Base-by-base conservation (phyloP, 2,329 filamentous ascomycete genomes). In the Graphilbum fragrans region DNA sequence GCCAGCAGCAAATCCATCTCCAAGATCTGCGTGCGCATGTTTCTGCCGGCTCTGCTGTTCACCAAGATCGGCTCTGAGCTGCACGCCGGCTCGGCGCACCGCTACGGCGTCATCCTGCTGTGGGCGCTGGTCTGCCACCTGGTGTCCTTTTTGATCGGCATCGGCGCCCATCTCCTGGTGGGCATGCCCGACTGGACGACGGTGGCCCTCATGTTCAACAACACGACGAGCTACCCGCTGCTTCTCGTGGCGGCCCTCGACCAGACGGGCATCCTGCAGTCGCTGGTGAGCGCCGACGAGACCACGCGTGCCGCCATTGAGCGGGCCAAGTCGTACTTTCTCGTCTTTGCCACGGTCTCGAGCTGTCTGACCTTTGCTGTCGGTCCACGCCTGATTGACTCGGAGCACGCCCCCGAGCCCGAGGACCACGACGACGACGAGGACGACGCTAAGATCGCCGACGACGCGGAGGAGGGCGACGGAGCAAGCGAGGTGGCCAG, bases 351-450 rank as follows among this genome's bases (percentile, higher is more conserved):
- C 4, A 80, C 79, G 41, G 63, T 82, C 10, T 70, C 67, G 34
- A 80, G 77, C 50, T 74, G 69, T 40, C 57, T 82, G 44, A 81
- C 77, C 0, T 82, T 82, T 53, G 73, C 73, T 0, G 59, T 82
- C 3, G 78, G 77, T 0, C 77, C 77, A 1, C 61, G 67, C 12
- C 59, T 82, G 32, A 64, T 82, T 37, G 69, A 72, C 47, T 56
- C 53, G 36, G 60, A 63, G 42, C 53, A 61, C 39, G 55, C 54
- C 1, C 59, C 63, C 1, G 56, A 62, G 9, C 46, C 55, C 2
- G 49, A 52, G n/a, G 49, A 53, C 8, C 51, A 54, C 6, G 48
- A 46, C 34, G 37, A 39, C 21, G 49, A 50, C 20, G 48, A 31
- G 4, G 49, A 50, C 5, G 47, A 12, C 23, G 27, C 23, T n/a